Percentiles rank a stretch among this genome's conserved stretches.
phyloP scores from a whole-genome alignment of 1,284 basidiomycete genomes.

The Ustilago cynodontis region DNA sequence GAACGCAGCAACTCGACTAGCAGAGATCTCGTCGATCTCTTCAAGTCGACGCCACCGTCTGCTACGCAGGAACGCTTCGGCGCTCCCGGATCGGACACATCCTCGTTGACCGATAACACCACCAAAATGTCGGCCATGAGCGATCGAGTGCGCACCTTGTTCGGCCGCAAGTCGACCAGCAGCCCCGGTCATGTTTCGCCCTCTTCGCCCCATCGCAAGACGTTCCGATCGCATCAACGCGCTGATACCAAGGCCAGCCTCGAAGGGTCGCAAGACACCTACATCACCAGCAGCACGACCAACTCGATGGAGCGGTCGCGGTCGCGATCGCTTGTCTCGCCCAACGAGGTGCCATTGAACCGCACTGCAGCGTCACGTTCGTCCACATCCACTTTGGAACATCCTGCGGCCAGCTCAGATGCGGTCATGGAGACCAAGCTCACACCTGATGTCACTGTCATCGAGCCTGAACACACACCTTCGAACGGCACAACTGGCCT shows the following conservation, averaged over 20 bases:
- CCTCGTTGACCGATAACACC: slow-evolving; percentile 17
- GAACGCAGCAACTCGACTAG: slow-evolving; percentile 19
- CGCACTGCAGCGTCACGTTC: slow-evolving; percentile 28
- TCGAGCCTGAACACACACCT: slow-evolving; percentile 11
- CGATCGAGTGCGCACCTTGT: slow-evolving; percentile 48
- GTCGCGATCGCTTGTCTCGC: slow-evolving; percentile 30
- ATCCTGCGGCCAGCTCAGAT: slow-evolving; percentile 18
- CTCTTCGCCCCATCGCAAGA: slow-evolving; percentile 24
- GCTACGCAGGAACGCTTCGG: slow-evolving; percentile 31
- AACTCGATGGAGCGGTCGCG: slow-evolving; percentile 41
- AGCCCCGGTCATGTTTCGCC: slow-evolving; percentile 33
- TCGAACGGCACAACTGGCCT: slow-evolving; percentile 13
- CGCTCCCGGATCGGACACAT: slow-evolving; percentile 20
- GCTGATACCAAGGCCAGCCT: slow-evolving; percentile 35
- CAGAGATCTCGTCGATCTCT: slow-evolving; percentile 55
- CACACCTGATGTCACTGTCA: slow-evolving; percentile 26
- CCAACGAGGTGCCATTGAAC: slow-evolving; percentile 27
- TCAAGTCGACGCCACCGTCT: slow-evolving; percentile 55
- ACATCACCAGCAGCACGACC: slow-evolving; percentile 40
- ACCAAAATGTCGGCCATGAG: slow-evolving; percentile 42
- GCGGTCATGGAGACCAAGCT: slow-evolving; percentile 25
- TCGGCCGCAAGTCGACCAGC: slow-evolving; percentile 49
- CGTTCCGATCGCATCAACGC: slow-evolving; percentile 19
- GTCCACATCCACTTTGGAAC: slow-evolving; percentile 40
- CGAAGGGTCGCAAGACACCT: slow-evolving; percentile 39